Percentiles rank a stretch among this genome's conserved stretches.
Evolutionary conservation across 2,329 filamentous ascomycete species (phyloP).

Genomic region (Amesomyces nigricolor): DNA sequence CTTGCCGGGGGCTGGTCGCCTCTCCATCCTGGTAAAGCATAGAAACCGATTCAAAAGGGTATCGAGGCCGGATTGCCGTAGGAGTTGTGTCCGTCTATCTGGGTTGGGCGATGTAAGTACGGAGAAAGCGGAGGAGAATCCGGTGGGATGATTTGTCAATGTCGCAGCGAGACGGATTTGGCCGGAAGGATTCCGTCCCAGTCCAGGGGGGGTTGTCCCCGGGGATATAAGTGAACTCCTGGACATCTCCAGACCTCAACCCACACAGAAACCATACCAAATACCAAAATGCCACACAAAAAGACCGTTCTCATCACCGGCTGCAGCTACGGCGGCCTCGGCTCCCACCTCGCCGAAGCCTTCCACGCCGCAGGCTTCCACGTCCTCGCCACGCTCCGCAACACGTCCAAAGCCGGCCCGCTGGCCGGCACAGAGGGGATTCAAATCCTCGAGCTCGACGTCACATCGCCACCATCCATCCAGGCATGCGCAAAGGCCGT

Average conservation of each 20-base stretch:
- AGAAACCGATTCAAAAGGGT: background rate
- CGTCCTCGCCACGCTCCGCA: constrained; percentile 37
- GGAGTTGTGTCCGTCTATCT: background rate
- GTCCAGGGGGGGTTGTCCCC: background rate
- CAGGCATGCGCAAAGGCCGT: constrained; percentile 15
- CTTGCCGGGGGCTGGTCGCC: background rate
- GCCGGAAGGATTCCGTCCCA: background rate
- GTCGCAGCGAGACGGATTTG: background rate
- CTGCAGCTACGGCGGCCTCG: constrained; percentile 36
- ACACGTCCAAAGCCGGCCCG: constrained; percentile 27
- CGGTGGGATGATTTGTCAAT: background rate
- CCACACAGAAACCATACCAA: background rate
- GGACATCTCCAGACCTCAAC: background rate
- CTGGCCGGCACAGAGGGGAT: constrained; percentile 26
- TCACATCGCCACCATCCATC: constrained; percentile 27
- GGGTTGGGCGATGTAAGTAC: background rate
- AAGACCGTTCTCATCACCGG: constrained; percentile 35
- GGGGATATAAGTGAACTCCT: background rate
- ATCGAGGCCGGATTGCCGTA: too few relatives aligned
- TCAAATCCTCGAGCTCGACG: constrained; percentile 29
- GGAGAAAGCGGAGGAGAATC: background rate
- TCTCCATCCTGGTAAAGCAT: background rate
- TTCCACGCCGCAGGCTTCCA: constrained; percentile 33
- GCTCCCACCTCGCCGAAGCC: constrained; percentile 31
- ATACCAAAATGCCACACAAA: background rate